phyloP scores from a whole-genome alignment of 495 filamentous ascomycete genomes.

The Amniculicola lignicola region DNA sequence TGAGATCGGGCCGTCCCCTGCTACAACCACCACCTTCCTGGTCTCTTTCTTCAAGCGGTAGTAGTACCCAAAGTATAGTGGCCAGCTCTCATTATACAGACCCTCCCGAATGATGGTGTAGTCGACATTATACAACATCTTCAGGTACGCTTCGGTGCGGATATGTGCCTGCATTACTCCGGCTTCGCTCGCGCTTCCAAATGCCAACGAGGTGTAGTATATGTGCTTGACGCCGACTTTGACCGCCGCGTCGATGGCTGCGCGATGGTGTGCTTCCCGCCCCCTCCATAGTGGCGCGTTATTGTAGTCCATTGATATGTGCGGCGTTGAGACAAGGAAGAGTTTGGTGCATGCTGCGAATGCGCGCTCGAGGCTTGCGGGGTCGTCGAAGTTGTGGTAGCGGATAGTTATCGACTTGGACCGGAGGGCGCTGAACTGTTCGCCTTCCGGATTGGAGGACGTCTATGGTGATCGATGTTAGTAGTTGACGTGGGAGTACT shows the following conservation, averaged over 20 bases:
- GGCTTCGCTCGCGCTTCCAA: slow-evolving; percentile 48
- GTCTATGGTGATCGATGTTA: slow-evolving; percentile 19
- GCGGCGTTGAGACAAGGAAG: slow-evolving; percentile 52
- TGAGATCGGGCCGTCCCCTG: slow-evolving; percentile 44
- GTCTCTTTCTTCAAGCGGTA: slow-evolving; percentile 38
- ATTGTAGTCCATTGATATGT: slow-evolving; percentile 38
- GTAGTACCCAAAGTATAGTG: slow-evolving; percentile 66
- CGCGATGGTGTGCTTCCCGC: slow-evolving; percentile 48
- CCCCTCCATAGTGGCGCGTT: slow-evolving; percentile 38
- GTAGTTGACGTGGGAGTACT: background rate
- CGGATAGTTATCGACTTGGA: slow-evolving; percentile 10
- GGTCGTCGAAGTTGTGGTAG: slow-evolving; percentile 39
- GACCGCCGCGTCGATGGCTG: slow-evolving; percentile 57
- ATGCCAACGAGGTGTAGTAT: slow-evolving; percentile 66
- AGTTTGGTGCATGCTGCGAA: slow-evolving; percentile 47
- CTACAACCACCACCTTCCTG: slow-evolving; percentile 39
- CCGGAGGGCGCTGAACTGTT: slow-evolving; percentile 10
- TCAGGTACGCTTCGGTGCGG: slow-evolving; percentile 58
- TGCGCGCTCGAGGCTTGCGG: slow-evolving; percentile 31
- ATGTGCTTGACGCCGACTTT: slow-evolving; percentile 59
- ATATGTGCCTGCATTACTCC: slow-evolving; percentile 69
- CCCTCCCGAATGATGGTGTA: slow-evolving; percentile 61
- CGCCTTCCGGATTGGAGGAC: slow-evolving; percentile 29
- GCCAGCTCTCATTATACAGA: slow-evolving; percentile 65
- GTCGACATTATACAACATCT: slow-evolving; percentile 39